These are phyloP conservation scores for Mycena kentingensis DNA, from an alignment of 768 basidiomycete species.

Conservation along the genomic window DNA sequence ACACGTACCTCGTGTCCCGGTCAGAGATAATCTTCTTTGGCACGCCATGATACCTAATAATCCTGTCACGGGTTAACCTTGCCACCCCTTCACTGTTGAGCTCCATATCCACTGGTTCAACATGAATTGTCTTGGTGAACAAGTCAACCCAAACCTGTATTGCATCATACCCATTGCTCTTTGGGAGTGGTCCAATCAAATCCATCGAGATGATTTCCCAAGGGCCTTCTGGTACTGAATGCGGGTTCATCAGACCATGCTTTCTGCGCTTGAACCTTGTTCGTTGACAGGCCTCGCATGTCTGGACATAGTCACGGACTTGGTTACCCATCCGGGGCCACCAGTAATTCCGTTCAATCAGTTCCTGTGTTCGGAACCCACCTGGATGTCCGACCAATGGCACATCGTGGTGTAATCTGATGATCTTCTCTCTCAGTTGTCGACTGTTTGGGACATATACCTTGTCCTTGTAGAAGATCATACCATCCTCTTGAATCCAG, in stretches of 20 bases:
- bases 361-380: slow-evolving; percentile 27
- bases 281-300: slow-evolving; percentile 27
- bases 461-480: not conserved
- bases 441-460: slow-evolving; percentile 14
- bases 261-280: slow-evolving; percentile 33
- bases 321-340: slow-evolving; percentile 7
- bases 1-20: slow-evolving; percentile 21
- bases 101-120: slow-evolving; percentile 4
- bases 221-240: slow-evolving; percentile 17
- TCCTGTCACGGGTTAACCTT: slow-evolving; percentile 23
- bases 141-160: not conserved
- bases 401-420: slow-evolving; percentile 30
- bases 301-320: too few species aligned
- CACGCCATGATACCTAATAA: slow-evolving; percentile 24
- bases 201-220: too few species aligned
- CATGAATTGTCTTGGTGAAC: not conserved
- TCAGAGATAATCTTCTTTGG: slow-evolving; percentile 17
- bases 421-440: slow-evolving; percentile 18
- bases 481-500: not conserved
- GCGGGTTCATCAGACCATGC: slow-evolving; percentile 26
- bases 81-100: slow-evolving; percentile 23
- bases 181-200: too few species aligned
- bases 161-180: not conserved
- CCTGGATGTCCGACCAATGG: slow-evolving; percentile 34
- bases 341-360: slow-evolving; percentile 24